Conservation (phyloP, 2,329 filamentous ascomycete species). For the Chaetothyriales sp. region DNA sequence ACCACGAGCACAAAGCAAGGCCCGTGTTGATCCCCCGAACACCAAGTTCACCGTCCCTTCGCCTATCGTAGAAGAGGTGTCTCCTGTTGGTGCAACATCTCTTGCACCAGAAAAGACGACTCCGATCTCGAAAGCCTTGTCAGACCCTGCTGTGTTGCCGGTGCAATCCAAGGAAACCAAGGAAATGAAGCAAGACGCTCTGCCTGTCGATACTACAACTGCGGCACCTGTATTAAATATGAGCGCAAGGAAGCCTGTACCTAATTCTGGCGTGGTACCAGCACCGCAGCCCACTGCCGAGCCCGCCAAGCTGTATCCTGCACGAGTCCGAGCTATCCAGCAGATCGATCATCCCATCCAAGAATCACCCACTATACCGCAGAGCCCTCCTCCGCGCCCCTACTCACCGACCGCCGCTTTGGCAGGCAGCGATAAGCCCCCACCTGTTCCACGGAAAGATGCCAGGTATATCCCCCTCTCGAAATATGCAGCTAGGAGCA, state of each 20-base stretch:
- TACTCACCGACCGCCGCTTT: not conserved
- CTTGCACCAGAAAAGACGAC: not conserved
- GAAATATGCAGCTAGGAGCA: constrained; percentile 14
- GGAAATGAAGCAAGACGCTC: not conserved
- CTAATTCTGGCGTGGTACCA: not conserved
- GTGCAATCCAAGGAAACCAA: not conserved
- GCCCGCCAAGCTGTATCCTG: not conserved
- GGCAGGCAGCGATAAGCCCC: constrained; percentile 8
- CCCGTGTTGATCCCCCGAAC: not conserved
- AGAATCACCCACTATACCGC: constrained; percentile 14
- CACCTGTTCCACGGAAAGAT: constrained; percentile 14
- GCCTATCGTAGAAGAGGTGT: not conserved
- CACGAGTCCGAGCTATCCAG: not conserved
- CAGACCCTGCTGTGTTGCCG: not conserved
- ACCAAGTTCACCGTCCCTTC: not conserved
- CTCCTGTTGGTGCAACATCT: not conserved
- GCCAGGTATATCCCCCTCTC: constrained; percentile 16
- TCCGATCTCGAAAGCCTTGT: not conserved
- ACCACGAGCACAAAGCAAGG: not conserved
- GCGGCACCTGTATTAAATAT: not conserved
- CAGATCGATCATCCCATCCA: constrained; percentile 5
- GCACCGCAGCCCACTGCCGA: not conserved
- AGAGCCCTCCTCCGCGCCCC: constrained; percentile 5
- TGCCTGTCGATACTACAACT: not conserved
- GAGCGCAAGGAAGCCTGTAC: not conserved